phyloP scores from a whole-genome alignment of 495 filamentous ascomycete species.

The Hypoxylon trugodes region DNA sequence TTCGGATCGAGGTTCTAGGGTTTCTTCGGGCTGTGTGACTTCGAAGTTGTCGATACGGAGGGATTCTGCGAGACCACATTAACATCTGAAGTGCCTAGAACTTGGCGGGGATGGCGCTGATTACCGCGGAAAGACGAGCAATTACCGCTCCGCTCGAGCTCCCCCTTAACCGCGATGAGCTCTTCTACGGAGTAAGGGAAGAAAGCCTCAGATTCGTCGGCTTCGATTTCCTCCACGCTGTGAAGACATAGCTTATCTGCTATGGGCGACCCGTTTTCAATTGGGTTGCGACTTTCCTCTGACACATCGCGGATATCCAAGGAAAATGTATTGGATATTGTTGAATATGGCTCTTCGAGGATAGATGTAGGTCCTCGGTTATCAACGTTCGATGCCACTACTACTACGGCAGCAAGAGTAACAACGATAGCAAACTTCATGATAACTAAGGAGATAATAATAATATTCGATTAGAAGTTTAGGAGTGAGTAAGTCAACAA shows the following conservation, averaged over 20 bases:
- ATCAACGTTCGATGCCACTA: neutral
- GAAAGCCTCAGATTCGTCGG: neutral
- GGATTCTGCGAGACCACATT: neutral
- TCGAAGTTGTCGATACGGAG: neutral
- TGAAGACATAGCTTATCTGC: neutral
- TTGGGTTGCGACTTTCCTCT: neutral
- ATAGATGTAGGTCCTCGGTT: neutral
- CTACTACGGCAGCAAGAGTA: neutral
- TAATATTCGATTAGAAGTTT: neutral
- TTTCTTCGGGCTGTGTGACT: neutral
- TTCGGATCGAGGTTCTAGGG: neutral
- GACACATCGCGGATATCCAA: neutral
- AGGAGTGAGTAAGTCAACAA: neutral
- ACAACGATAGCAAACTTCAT: conserved; percentile 10
- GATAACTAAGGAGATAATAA: neutral
- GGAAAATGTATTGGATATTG: neutral
- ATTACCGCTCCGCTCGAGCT: neutral
- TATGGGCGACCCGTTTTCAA: neutral
- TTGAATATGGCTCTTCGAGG: neutral
- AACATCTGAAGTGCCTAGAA: neutral
- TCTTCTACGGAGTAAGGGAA: conserved; percentile 2
- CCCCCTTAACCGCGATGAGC: conserved; percentile 1
- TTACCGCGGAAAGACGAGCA: neutral
- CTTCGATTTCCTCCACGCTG: neutral
- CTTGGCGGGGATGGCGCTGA: neutral